Percentiles rank a stretch among this genome's conserved stretches.
Evolutionary conservation across 2,329 filamentous ascomycete genomes (phyloP).

Genomic region (Diaporthe vexans): DNA sequence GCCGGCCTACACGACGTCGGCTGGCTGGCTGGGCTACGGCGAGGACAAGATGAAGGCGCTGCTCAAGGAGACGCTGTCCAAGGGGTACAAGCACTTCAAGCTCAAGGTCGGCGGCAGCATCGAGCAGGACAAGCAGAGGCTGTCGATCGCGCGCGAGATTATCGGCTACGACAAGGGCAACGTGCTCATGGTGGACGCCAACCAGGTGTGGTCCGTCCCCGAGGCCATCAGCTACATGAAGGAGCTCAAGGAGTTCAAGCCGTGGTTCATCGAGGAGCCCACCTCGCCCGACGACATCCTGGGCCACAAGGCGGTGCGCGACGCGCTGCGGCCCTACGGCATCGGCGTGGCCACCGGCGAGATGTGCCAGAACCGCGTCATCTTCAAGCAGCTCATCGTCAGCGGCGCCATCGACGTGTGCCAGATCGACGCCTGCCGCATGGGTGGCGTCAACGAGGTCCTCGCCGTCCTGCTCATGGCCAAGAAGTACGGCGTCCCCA

Average conservation of each 20-base stretch:
- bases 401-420: constrained; percentile 87
- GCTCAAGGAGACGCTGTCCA: constrained; percentile 79
- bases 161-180: constrained; percentile 88
- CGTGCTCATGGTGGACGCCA: constrained; percentile 92
- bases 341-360: constrained; percentile 93
- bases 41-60: constrained; percentile 88
- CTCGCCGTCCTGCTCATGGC: constrained; percentile 91
- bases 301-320: constrained; percentile 86
- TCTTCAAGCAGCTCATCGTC: constrained; percentile 92
- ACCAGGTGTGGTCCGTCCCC: constrained; percentile 92
- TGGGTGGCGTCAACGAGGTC: constrained; percentile 93
- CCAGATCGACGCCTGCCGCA: constrained; percentile 90
- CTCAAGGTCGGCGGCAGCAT: constrained; percentile 86
- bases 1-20: constrained; percentile 90
- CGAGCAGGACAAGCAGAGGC: constrained; percentile 77
- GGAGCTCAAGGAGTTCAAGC: constrained; percentile 84
- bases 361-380: constrained; percentile 95
- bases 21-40: constrained; percentile 92
- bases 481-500: constrained; percentile 81
- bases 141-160: constrained; percentile 81
- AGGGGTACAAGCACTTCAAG: constrained; percentile 91
- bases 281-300: constrained; percentile 92
- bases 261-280: constrained; percentile 96
- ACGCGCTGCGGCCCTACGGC: constrained; percentile 79
- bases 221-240: constrained; percentile 92